Percentiles rank a stretch among this genome's conserved stretches.
Conservation (phyloP, 305 asterid species). For the Fraxinus dipetala region DNA sequence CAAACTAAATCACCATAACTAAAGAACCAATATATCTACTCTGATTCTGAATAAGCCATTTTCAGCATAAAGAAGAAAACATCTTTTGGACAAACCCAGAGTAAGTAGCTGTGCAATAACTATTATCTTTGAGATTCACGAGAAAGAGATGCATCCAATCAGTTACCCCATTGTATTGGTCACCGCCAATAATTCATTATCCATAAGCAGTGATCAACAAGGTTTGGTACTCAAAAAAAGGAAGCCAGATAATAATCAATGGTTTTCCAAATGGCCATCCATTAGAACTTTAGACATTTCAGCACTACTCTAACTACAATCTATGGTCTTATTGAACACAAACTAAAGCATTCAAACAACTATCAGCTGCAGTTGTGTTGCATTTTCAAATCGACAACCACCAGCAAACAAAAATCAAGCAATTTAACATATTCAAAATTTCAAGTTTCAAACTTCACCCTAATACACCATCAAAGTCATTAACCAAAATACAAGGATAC, state of each 20-base stretch:
- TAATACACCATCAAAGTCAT: slow-evolving; percentile 8
- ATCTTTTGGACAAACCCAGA: not conserved
- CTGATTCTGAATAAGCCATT: not conserved
- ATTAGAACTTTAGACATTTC: slow-evolving; percentile 3
- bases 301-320: slow-evolving; percentile 8
- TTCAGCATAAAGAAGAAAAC: not conserved
- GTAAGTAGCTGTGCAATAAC: not conserved
- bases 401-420: slow-evolving; percentile 7
- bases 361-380: slow-evolving; percentile 9
- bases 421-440: not conserved
- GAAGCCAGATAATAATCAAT: not conserved
- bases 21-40: not conserved
- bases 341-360: slow-evolving; percentile 12
- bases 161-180: not conserved
- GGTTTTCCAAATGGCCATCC: slow-evolving; percentile 12
- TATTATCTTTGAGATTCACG: not conserved
- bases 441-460: slow-evolving; percentile 19
- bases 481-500: slow-evolving; percentile 7
- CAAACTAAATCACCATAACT: not conserved
- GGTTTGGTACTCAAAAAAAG: slow-evolving; percentile 1
- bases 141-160: not conserved
- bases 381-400: slow-evolving; percentile 8
- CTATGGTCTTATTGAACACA: slow-evolving; percentile 1
- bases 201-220: slow-evolving; percentile 14
- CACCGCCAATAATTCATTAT: slow-evolving; percentile 9